Base-by-base conservation (phyloP, 345 rosid genomes). In the Hibiscus syriacus region DNA sequence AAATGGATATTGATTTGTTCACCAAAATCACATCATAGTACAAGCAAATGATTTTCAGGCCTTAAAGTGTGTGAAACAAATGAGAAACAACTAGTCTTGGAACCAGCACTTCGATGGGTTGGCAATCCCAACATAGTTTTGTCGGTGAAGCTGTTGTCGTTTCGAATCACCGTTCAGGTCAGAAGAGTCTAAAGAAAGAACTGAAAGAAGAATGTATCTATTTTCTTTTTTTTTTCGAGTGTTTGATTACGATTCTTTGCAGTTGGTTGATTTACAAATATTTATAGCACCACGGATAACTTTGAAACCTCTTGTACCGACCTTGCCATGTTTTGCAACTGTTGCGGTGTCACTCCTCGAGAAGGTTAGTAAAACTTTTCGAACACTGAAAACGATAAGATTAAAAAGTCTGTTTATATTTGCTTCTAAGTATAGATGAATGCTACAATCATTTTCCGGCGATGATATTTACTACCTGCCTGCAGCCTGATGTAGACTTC, bases 401-500 rank as follows among this genome's bases (percentile, higher is more conserved):
- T 13, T 66, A 45, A 52, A 39, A 48, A 38, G 48, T 32, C 38
- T 2, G 5, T 48, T 46, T 36, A 58, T 34, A 34, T 34, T 6
- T 5, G 38, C 38, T 34, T 34, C 38, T 1, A n/a, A 25, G 27
- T 20, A n/a, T 41, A 46, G 34, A 45, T 68, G 67, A 68, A 19
- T 34, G 39, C 39, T 57, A 26, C 34, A 36, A 71, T 66, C 59
- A 12, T 73, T 65, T 43, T 50, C 61, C 38, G 19, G 5, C 55
- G 38, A 29, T 46, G 53, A 38, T 55, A 23, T 22, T 9, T 6
- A 41, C 41, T 60, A 2, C 68, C 23, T 67, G 5, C 65, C 25
- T 69, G 74, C 80, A 83, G 85, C 90, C 87, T 20, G 72, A 49
- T 29, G 73, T 81, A 29, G 90, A 83, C 70, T 81, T 85, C 20